Conservation (phyloP, 768 basidiomycete genomes). For the Coprinopsis marcescibilis region DNA sequence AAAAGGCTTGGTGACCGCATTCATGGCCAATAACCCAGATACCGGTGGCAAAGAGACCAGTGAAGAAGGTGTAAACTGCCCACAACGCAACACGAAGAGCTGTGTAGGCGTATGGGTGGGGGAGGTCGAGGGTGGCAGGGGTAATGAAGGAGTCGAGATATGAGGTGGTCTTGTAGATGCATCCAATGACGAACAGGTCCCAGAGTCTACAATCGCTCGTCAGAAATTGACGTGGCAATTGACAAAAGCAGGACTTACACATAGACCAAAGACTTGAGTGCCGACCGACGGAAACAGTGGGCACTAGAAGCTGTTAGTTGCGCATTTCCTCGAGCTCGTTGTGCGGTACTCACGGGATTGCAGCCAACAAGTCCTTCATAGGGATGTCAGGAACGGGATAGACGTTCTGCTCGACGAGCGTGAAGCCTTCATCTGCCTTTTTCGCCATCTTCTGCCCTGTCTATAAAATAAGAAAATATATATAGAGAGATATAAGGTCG, state of each 20-base stretch:
- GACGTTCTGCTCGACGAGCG: conserved; percentile 49
- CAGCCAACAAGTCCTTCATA: conserved; percentile 79
- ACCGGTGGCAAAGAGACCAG: conserved; percentile 86
- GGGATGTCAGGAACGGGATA: conserved; percentile 77
- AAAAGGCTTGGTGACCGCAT: conserved; percentile 96
- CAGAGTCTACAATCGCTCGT: conserved; percentile 58
- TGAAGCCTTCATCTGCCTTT: conserved; percentile 26
- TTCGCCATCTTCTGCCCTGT: conserved; percentile 23
- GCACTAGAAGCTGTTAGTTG: conserved; percentile 33
- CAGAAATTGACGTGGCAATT: too few species aligned
- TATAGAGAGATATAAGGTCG: conserved; percentile 11
- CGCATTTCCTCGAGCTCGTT: conserved; percentile 1
- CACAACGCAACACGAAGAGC: conserved; percentile 63
- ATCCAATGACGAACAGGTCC: conserved; percentile 68
- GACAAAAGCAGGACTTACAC: conserved; percentile 43
- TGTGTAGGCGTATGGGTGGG: conserved; percentile 56
- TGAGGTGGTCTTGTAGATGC: conserved; percentile 60
- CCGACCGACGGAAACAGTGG: conserved; percentile 90
- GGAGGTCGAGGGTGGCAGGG: conserved; percentile 47
- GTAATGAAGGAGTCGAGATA: conserved; percentile 61
- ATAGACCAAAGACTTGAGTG: conserved; percentile 70
- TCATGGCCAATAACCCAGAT: conserved; percentile 95
- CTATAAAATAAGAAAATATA: conserved; percentile 6
- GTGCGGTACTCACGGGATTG: conserved; percentile 63
- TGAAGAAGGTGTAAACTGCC: conserved; percentile 75